Evolutionary conservation across 345 rosid species (phyloP), one percentile per base, ranked within the genome.

Genomic region (Ceriops tagal): DNA sequence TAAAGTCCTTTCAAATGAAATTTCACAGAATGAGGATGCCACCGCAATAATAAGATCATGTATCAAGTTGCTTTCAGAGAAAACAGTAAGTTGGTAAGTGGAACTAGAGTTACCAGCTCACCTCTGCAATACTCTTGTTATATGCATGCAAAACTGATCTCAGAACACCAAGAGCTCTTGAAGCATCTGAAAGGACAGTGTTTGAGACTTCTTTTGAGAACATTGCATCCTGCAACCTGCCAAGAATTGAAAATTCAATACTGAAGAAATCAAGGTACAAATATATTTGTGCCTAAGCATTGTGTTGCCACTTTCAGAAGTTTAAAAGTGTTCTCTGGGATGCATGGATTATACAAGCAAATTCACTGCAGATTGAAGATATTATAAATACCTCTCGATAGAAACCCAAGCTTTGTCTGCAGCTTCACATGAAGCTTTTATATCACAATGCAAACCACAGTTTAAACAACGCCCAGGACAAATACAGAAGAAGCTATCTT

Each of bases 91-190:
- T 49, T 6, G 51, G 46, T 20, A 62, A 31, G 27, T 31, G 37
- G 55, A 77, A 85, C 19, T 43, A 43, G 19, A 13, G 49, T 15
- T 43, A 13, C 49, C 49, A 13, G 15, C 88, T 81, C 68, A 86
- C 97, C 82, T 92, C 86, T 55, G 96, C 97, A 74, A 92, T 78
- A 72, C 75, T 67, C 78, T 85, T 89, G 85, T 85, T 92, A 72
- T 81, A 84, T 60, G 83, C 79, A 84, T 92, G 91, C 73, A 87
- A 70, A 53, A 64, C 68, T 70, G 83, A 83, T 79, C 83, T 86
- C 37, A 92, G 78, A 68, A 77, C 70, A 11, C 71, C 71, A 60
- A 85, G 80, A 61, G 93, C 86, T 69, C 81, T 81, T 66, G 72
- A 81, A 39, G 88, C 89, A 75, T 82, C 84, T 69, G 79, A 70